Evolutionary conservation across 495 filamentous ascomycete genomes (phyloP).

Genomic region (Hypoxylon crocopeplum): DNA sequence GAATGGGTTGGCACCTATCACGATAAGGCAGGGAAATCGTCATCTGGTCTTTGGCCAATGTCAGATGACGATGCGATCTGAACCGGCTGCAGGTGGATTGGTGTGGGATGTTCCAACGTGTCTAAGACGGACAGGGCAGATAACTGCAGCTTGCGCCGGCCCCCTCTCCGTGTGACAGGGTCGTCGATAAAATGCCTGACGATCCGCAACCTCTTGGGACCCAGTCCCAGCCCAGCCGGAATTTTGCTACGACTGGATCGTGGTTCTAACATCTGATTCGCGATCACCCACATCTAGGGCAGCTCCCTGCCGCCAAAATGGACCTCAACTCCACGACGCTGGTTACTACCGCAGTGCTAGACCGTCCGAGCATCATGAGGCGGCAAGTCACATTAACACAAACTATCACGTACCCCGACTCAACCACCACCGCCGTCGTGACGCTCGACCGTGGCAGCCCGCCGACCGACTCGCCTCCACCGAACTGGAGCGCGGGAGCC

Average conservation of each 20-base stretch:
- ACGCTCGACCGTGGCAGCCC: slow-evolving; percentile 35
- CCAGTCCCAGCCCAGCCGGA: slow-evolving; percentile 5
- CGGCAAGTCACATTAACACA: slow-evolving; percentile 39
- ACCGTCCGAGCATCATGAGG: slow-evolving; percentile 6
- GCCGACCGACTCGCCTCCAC: slow-evolving; percentile 19
- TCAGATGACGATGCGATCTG: slow-evolving; percentile 38
- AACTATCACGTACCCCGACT: slow-evolving; percentile 36
- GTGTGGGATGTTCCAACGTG: slow-evolving; percentile 31
- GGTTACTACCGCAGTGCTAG: slow-evolving; percentile 3
- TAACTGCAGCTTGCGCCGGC: slow-evolving; percentile 17
- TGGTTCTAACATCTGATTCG: slow-evolving; percentile 24
- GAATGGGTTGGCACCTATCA: slow-evolving; percentile 35
- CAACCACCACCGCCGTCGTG: slow-evolving; percentile 37
- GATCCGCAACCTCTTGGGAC: slow-evolving; percentile 20
- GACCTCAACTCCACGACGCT: slow-evolving; percentile 8
- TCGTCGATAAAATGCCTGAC: slow-evolving; percentile 33
- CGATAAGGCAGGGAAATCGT: slow-evolving; percentile 19
- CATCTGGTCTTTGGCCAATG: slow-evolving; percentile 30
- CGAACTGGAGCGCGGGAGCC: slow-evolving; percentile 15
- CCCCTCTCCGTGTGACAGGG: slow-evolving; percentile 24
- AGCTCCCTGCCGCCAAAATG: slow-evolving; percentile 7
- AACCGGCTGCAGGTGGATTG: slow-evolving; percentile 20
- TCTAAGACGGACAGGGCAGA: slow-evolving; percentile 21
- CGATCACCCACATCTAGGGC: slow-evolving; percentile 2
- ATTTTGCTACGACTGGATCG: slow-evolving; percentile 18